Evolutionary conservation across 2,329 filamentous ascomycete species (phyloP).

Genomic region (Diplodia corticola): DNA sequence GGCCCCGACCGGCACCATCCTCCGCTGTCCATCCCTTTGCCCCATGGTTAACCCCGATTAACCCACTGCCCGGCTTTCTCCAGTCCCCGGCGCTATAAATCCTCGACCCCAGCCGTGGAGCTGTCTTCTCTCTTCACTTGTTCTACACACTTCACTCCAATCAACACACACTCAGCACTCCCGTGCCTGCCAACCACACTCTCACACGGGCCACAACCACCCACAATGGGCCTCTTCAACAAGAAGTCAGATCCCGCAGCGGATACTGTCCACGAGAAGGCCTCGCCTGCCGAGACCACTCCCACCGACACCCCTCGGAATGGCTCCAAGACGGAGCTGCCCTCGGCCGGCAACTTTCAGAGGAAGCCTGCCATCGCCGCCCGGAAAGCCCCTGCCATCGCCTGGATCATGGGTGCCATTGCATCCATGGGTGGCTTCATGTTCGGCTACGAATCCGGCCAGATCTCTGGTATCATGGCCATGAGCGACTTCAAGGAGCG

Average conservation of each 20-base stretch:
- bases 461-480: slow-evolving; percentile 42
- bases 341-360: background rate
- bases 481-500: slow-evolving; percentile 56
- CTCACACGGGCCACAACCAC: slow-evolving; percentile 2
- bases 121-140: slow-evolving; percentile 4
- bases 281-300: slow-evolving; percentile 21
- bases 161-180: background rate
- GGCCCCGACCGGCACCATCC: slow-evolving; percentile 17
- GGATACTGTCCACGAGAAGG: slow-evolving; percentile 13
- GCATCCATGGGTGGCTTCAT: slow-evolving; percentile 63
- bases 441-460: slow-evolving; percentile 61
- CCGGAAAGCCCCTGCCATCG: slow-evolving; percentile 24
- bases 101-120: background rate
- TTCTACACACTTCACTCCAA: slow-evolving; percentile 3
- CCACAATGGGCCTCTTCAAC: slow-evolving; percentile 23
- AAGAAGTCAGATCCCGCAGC: slow-evolving; percentile 13
- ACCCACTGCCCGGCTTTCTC: slow-evolving; percentile 10
- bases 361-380: background rate
- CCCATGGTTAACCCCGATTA: slow-evolving; percentile 22
- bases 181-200: slow-evolving; percentile 16
- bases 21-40: slow-evolving; percentile 14
- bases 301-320: slow-evolving; percentile 19
- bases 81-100: slow-evolving; percentile 20
- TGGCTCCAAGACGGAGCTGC: slow-evolving; percentile 3
- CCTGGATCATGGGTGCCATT: slow-evolving; percentile 56